Evolutionary conservation across 1,139 yeast genomes (phyloP).

Genomic region (Suhomyces ambrosiae): DNA sequence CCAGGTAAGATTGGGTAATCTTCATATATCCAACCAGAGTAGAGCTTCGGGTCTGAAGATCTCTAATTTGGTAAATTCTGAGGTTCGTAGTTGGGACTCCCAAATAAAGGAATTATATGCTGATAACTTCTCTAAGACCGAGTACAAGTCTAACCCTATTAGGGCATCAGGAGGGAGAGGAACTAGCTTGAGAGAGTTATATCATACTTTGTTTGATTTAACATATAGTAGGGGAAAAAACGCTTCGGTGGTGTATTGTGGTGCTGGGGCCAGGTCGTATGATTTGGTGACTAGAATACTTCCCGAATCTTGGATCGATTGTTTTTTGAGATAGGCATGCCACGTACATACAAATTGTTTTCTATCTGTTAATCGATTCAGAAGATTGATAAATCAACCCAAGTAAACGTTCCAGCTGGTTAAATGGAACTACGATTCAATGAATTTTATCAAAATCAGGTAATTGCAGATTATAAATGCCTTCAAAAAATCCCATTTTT

Average conservation of each 20-base stretch:
- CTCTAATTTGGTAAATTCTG: conserved; percentile 38
- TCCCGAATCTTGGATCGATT: conserved; percentile 38
- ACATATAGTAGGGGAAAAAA: conserved; percentile 34
- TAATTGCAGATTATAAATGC: too few species aligned
- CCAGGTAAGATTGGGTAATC: conserved; percentile 51
- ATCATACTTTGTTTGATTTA: conserved; percentile 58
- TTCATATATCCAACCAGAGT: conserved; percentile 40
- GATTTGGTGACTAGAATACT: conserved; percentile 36
- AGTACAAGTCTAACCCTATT: conserved; percentile 37
- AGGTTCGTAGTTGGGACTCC: conserved; percentile 45
- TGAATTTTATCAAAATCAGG: too few species aligned
- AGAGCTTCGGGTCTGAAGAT: conserved; percentile 29
- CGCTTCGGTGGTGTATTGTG: conserved; percentile 47
- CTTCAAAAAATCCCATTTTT: too few species aligned
- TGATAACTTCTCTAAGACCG: conserved; percentile 36
- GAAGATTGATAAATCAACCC: too few species aligned
- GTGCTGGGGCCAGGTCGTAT: conserved; percentile 52
- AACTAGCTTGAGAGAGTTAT: conserved; percentile 47
- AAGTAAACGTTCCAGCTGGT: too few species aligned
- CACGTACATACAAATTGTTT: too few species aligned
- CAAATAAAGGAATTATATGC: conserved; percentile 42
- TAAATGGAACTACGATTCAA: too few species aligned
- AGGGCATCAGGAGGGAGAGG: conserved; percentile 39
- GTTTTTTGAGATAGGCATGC: conserved; percentile 17
- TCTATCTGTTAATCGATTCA: too few species aligned